A percentile compares a stretch with the other conserved stretches of the same genome.
Conservation (phyloP, 2,329 filamentous ascomycete species). For the Rhexocercosporidium sp. region DNA sequence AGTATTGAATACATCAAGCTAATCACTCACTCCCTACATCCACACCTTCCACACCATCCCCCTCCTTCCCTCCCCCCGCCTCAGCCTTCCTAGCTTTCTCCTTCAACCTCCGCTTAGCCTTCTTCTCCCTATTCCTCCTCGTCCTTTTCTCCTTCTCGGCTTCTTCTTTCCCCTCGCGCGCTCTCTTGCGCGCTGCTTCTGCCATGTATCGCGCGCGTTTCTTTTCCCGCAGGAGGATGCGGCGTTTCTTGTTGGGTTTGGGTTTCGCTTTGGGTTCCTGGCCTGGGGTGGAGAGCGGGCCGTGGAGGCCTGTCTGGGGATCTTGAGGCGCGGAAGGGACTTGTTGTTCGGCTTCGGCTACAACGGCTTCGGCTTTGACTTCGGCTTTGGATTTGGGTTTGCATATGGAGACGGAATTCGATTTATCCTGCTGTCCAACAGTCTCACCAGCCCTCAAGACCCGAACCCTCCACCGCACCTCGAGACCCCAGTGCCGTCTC, state of each 20-base stretch:
- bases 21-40: background rate
- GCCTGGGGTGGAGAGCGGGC: background rate
- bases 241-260: conserved; percentile 62
- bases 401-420: background rate
- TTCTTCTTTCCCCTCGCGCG: conserved; percentile 57
- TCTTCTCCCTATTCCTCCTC: conserved; percentile 63
- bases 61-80: background rate
- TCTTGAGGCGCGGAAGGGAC: background rate
- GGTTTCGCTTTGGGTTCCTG: conserved; percentile 38
- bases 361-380: too few relatives aligned
- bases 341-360: background rate
- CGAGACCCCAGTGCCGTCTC: conserved; percentile 59
- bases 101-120: conserved; percentile 62
- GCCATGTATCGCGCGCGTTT: conserved; percentile 45
- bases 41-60: background rate
- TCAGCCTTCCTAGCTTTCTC: conserved; percentile 57
- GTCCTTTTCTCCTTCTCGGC: conserved; percentile 66
- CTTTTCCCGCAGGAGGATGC: conserved; percentile 55
- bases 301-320: background rate
- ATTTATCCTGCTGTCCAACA: background rate
- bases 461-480: conserved; percentile 63
- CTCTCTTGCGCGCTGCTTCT: conserved; percentile 46
- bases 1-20: background rate
- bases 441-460: background rate
- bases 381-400: background rate